These are phyloP conservation scores for Penicillium paneum DNA, from an alignment of 2,329 filamentous ascomycete genomes.

Conservation along the genomic window DNA sequence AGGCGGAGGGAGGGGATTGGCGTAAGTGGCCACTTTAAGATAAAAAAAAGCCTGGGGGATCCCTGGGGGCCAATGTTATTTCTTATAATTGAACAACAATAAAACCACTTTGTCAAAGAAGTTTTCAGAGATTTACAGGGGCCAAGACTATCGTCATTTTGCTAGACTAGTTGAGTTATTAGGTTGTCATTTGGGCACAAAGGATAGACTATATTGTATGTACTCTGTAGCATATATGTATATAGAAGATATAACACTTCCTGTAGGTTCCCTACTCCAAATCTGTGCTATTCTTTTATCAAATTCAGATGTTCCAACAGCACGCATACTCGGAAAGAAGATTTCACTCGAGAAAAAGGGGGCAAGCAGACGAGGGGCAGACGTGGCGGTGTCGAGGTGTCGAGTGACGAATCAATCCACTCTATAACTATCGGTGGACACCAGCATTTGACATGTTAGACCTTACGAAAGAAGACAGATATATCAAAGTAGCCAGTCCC, in stretches of 20 bases:
- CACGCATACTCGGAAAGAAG: no score
- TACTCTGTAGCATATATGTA: no score
- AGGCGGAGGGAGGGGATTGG: constrained; percentile 19
- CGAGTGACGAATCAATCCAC: constrained; percentile 9
- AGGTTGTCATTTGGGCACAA: neutral
- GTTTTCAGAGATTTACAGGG: neutral
- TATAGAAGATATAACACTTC: neutral
- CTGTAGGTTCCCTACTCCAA: neutral
- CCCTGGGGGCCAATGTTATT: neutral
- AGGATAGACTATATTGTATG: neutral
- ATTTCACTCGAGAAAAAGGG: neutral
- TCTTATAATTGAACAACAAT: neutral
- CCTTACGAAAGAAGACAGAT: neutral
- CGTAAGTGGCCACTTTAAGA: constrained; percentile 23
- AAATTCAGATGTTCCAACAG: neutral
- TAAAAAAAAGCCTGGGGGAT: neutral
- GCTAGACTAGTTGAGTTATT: neutral
- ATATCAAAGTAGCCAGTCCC: neutral
- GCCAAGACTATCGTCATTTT: neutral
- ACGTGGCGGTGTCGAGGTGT: constrained; percentile 12
- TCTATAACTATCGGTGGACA: constrained; percentile 1
- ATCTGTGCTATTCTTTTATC: neutral
- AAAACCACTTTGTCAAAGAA: neutral
- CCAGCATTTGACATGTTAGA: neutral
- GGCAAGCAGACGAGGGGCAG: constrained; percentile 8